Evolutionary conservation across 805 yeast genomes (phyloP), one percentile per base, ranked within the genome.

Genomic region (Yueomyces sp.): DNA sequence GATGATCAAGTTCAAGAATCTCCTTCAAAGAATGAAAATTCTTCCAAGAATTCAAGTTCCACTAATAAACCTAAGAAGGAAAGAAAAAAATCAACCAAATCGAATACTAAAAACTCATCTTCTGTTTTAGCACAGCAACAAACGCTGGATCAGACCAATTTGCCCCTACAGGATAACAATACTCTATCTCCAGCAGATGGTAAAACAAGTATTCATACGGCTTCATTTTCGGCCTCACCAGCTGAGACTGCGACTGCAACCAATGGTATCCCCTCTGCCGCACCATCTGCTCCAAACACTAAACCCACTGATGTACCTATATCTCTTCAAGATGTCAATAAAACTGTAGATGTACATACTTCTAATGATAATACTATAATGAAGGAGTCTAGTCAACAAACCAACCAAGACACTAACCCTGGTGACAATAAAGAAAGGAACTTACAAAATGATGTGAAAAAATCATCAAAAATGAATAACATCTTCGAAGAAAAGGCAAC

Each of bases 401-500:
- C 12, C 5, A n/a, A 34, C 8, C 5, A 5, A 9, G n/a, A 11
- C n/a, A 9, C 34, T n/a, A 37, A n/a, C 34, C 34, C 26, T 36
- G 37, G 31, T 33, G 29, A 19, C 36, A 3, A 40, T 29, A 37
- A 37, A 30, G 39, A 28, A n/a, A 19, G 19, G 19, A 19, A 19
- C 19, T 19, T 19, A 19, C 28, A 37, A 37, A 26, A 36, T 28
- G 38, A 12, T 38, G 37, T 38, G 43, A 37, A 5, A 41, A 41
- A 4, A 37, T 38, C 4, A 28, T 5, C n/a, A 32, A 28, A 47
- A 4, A 54, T 56, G 11, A 43, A 47, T 28, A 57, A 58, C 40
- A 52, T 57, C 5, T 60, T 60, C 39, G 59, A 59, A 38, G 64
- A 60, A 44, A 59, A 59, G 46, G 46, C 52, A 5, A 51, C 62